phyloP scores from a whole-genome alignment of 768 basidiomycete genomes.

The Steccherinum ochraceum region DNA sequence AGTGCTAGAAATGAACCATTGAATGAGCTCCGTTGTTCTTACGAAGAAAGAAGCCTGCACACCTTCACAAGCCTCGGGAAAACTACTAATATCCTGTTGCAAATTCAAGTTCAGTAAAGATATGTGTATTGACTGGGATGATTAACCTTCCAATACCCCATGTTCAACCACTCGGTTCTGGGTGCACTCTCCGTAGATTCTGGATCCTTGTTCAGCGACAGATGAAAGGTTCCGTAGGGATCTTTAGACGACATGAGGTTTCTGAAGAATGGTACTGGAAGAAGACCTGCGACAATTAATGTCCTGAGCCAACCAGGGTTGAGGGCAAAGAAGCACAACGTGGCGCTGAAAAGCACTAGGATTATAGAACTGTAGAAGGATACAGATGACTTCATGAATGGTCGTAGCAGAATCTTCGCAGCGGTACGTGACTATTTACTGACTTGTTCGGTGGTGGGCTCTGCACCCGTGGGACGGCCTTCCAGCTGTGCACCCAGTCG shows the following conservation, averaged over 20 bases:
- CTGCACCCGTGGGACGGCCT: neutral
- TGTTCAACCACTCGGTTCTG: constrained; percentile 65
- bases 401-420: no score
- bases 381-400: no score
- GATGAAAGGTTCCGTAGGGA: constrained; percentile 56
- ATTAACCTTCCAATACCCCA: constrained; percentile 63
- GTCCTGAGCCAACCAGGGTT: no score
- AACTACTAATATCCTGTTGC: constrained; percentile 37
- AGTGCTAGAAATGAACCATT: constrained; percentile 39
- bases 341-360: no score
- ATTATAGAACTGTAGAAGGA: no score
- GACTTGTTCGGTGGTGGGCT: neutral
- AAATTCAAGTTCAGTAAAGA: neutral
- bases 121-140: neutral
- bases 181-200: constrained; percentile 27
- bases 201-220: constrained; percentile 39
- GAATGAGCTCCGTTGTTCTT: no score
- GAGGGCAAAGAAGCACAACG: no score
- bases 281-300: no score
- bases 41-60: no score
- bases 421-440: neutral
- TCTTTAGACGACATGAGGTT: constrained; percentile 25
- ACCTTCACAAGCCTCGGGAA: constrained; percentile 62
- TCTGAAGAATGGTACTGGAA: no score
- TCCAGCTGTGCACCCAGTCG: neutral